These are phyloP conservation scores for Aureoboletus auriporus DNA, from an alignment of 768 basidiomycete species.

Conservation along the genomic window DNA sequence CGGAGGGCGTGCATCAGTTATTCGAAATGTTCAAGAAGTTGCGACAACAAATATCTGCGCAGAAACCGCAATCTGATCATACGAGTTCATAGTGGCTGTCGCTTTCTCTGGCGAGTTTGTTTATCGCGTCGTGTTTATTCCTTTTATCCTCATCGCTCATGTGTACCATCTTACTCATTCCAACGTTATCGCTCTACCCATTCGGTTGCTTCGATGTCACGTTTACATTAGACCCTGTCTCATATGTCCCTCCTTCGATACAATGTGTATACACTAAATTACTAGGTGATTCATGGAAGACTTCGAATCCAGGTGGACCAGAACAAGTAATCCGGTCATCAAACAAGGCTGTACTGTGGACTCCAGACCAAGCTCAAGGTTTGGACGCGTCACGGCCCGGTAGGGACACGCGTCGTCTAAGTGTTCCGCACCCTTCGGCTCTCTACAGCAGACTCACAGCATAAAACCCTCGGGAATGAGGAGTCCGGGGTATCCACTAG, in stretches of 20 bases:
- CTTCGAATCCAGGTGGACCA: too few species aligned
- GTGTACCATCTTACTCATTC: slow-evolving; percentile 13
- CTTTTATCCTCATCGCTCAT: slow-evolving; percentile 12
- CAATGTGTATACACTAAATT: not conserved
- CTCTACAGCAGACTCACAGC: not conserved
- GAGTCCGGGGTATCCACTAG: not conserved
- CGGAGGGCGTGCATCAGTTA: slow-evolving; percentile 40
- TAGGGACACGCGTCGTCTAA: too few species aligned
- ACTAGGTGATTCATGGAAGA: too few species aligned
- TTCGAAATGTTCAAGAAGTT: slow-evolving; percentile 38
- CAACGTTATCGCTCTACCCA: not conserved
- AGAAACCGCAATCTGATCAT: slow-evolving; percentile 7
- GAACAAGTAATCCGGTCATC: too few species aligned
- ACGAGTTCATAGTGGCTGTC: slow-evolving; percentile 10
- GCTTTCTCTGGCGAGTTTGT: not conserved
- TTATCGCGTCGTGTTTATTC: slow-evolving; percentile 15
- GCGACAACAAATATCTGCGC: slow-evolving; percentile 9
- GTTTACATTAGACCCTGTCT: not conserved
- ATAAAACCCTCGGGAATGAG: not conserved
- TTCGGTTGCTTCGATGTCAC: not conserved
- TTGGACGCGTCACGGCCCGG: too few species aligned
- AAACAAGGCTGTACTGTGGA: too few species aligned
- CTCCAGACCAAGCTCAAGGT: too few species aligned
- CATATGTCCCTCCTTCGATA: not conserved
- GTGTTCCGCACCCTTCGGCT: not conserved